These are phyloP conservation scores for Epithemia pelagica DNA, from an alignment of 108 stramenopile species.

Conservation along the genomic window DNA sequence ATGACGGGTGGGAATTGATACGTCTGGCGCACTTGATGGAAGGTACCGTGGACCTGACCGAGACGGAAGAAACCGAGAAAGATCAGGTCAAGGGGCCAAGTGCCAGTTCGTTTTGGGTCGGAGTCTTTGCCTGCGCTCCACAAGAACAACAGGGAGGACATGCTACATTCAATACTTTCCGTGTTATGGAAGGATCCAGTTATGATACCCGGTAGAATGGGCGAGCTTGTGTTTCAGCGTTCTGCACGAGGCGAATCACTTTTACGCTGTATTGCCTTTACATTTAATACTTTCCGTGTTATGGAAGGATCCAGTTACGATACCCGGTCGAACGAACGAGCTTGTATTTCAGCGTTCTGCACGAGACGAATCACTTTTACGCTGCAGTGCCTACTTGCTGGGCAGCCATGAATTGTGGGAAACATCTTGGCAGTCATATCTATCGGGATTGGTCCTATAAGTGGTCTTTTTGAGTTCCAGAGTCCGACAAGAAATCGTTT, in stretches of 20 bases:
- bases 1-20: constrained; percentile 19
- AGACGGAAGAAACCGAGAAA: neutral
- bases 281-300: constrained; percentile 16
- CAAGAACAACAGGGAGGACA: constrained; percentile 23
- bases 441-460: too few relatives aligned
- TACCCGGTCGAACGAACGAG: neutral
- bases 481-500: too few relatives aligned
- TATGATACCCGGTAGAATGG: constrained; percentile 12
- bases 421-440: too few relatives aligned
- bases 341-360: too few relatives aligned
- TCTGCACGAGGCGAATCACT: too few relatives aligned
- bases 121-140: constrained; percentile 29
- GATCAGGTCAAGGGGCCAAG: neutral
- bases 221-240: too few relatives aligned
- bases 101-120: constrained; percentile 13
- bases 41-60: neutral
- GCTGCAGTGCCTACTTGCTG: too few relatives aligned
- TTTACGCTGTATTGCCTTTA: too few relatives aligned
- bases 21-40: constrained; percentile 24
- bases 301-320: constrained; percentile 20
- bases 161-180: constrained; percentile 17
- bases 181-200: constrained; percentile 16
- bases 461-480: too few relatives aligned
- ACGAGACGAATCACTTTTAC: too few relatives aligned
- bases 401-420: too few relatives aligned